Evolutionary conservation across 805 yeast genomes (phyloP).

Genomic region (Dipodascus albidus): DNA sequence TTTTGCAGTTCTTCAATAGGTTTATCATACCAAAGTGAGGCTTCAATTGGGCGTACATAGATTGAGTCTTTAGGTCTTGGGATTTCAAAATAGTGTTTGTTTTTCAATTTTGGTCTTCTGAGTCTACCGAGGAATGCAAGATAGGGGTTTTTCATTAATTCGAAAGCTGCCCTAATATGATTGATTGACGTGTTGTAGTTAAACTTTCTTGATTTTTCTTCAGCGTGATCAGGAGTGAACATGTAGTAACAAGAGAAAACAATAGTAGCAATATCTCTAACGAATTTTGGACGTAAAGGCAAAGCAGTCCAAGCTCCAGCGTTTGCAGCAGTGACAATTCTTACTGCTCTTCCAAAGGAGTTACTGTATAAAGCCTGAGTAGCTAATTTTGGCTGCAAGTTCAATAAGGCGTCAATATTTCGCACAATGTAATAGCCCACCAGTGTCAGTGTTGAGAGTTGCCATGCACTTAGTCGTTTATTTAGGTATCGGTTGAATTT

Average conservation of each 20-base stretch:
- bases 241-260: slow-evolving; percentile 18
- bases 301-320: slow-evolving; percentile 26
- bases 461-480: slow-evolving; percentile 21
- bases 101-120: slow-evolving; percentile 12
- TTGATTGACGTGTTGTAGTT: slow-evolving; percentile 18
- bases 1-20: slow-evolving; percentile 13
- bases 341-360: slow-evolving; percentile 19
- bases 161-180: slow-evolving; percentile 21
- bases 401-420: slow-evolving; percentile 19
- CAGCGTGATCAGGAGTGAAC: slow-evolving; percentile 22
- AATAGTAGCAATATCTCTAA: slow-evolving; percentile 17
- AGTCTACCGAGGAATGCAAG: slow-evolving; percentile 11
- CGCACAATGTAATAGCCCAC: slow-evolving; percentile 20
- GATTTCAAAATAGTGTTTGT: slow-evolving; percentile 10
- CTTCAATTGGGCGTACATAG: slow-evolving; percentile 13
- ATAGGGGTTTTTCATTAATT: slow-evolving; percentile 19
- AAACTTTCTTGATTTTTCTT: slow-evolving; percentile 19
- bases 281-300: slow-evolving; percentile 13
- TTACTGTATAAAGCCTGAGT: slow-evolving; percentile 16
- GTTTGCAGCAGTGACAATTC: slow-evolving; percentile 22
- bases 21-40: slow-evolving; percentile 20
- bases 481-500: slow-evolving; percentile 11
- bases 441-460: slow-evolving; percentile 19
- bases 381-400: slow-evolving; percentile 20
- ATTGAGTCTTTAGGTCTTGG: slow-evolving; percentile 16